Evolutionary conservation across 441 rosid species (phyloP), one percentile per base, ranked within the genome.

Genomic region (Manihot esculenta): DNA sequence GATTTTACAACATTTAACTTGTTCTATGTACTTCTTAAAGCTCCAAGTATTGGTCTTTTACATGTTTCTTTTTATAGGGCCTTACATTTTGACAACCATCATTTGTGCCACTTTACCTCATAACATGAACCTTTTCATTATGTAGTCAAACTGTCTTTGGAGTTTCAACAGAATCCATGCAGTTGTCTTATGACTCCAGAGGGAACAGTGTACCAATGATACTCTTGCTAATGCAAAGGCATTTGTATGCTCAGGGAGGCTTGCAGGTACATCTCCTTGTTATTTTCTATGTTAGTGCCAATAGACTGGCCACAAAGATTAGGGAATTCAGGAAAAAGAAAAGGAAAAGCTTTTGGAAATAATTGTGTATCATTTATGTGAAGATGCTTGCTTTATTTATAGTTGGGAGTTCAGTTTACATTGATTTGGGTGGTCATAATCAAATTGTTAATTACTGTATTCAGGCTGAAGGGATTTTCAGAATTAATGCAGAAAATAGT

Each of bases 131-230:
- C 51, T 53, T 76, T 63, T 77, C 55, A 70, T 79, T 56, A 55
- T 72, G 83, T 60, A 93, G 97, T 73, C 76, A 91, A 59, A 90
- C 88, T 73, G 97, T 91, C 58, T 93, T 93, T 76, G 98, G 98
- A 76, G 98, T 93, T 76, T 93, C 98, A 49, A 85, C 98, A 1
- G 97, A 91, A 74, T 89, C 97, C 10, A 89, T 93, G 98, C 97
- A 93, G 76, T 79, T 93, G 68, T 90, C 98, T 21, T 91, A 77
- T 72, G 98, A 93, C 78, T 76, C 89, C 51, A 84, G 97, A 74
- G 92, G 98, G 30, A 89, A 90, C 62, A 85, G 89, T 72, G 91
- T 93, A 71, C 98, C 95, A 47, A 84, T 89, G 23, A 88, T 93
- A 72, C 90, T 93, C 48, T 64, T 93, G 84, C 78, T 89, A 63